Conservation (phyloP, 106 monocot genomes). For the Allium cepa region DNA sequence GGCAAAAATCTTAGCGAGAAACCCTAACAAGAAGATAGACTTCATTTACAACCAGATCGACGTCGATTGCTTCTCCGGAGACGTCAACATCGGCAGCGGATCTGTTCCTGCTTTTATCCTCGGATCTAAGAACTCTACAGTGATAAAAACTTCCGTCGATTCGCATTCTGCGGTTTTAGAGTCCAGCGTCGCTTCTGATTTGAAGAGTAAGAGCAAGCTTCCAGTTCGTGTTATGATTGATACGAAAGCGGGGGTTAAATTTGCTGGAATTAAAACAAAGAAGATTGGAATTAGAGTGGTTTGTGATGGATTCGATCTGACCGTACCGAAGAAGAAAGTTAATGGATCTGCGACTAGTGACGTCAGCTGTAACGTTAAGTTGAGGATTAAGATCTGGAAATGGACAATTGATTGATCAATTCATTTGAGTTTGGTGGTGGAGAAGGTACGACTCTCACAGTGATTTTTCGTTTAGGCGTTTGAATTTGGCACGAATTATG, state of each 20-base stretch:
- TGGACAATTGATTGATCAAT: conserved; percentile 33
- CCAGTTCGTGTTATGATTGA: conserved; percentile 36
- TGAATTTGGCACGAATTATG: neutral
- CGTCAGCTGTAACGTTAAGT: conserved; percentile 44
- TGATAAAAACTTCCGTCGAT: conserved; percentile 20
- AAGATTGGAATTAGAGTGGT: conserved; percentile 35
- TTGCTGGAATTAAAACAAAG: conserved; percentile 38
- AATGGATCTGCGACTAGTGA: conserved; percentile 12
- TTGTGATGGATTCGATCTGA: conserved; percentile 29
- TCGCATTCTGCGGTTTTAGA: conserved; percentile 9
- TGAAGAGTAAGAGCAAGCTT: conserved; percentile 39
- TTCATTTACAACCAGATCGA: conserved; percentile 41
- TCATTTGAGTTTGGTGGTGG: too few species aligned
- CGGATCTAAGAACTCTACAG: conserved; percentile 23
- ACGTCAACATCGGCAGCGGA: conserved; percentile 18
- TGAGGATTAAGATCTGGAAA: conserved; percentile 71
- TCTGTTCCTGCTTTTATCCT: conserved; percentile 26
- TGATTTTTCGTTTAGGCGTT: neutral
- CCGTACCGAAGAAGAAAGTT: conserved; percentile 13
- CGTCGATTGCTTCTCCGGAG: conserved; percentile 25
- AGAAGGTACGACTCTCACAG: neutral
- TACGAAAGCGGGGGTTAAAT: conserved; percentile 48
- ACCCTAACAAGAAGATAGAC: conserved; percentile 48
- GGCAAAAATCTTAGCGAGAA: conserved; percentile 36
- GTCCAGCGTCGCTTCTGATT: conserved; percentile 12